A percentile compares a stretch with the other conserved stretches of the same genome.
These are phyloP conservation scores for Geotrichum histeridarum DNA, from an alignment of 1,139 yeast species.

Conservation along the genomic window DNA sequence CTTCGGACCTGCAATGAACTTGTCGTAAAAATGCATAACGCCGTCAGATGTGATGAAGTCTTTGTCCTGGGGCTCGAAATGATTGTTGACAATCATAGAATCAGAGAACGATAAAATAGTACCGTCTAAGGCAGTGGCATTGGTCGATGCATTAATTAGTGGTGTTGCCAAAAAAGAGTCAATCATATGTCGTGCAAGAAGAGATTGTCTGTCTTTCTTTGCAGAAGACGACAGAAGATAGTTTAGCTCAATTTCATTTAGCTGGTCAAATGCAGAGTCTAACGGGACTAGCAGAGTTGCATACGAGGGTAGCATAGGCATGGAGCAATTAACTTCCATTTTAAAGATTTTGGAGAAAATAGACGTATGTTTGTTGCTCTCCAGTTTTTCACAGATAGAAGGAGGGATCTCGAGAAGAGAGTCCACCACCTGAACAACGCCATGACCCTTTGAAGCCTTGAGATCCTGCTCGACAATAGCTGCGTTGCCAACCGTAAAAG, in stretches of 20 bases:
- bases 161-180: conserved; percentile 23
- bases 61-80: conserved; percentile 35
- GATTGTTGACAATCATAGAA: conserved; percentile 25
- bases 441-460: conserved; percentile 61
- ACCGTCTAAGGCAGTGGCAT: conserved; percentile 28
- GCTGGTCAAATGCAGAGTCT: conserved; percentile 39
- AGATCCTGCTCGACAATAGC: conserved; percentile 60
- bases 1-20: conserved; percentile 26
- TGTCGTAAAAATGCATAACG: conserved; percentile 53
- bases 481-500: conserved; percentile 39
- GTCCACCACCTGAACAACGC: conserved; percentile 71
- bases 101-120: conserved; percentile 22
- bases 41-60: conserved; percentile 56
- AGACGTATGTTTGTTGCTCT: conserved; percentile 24
- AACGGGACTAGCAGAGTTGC: conserved; percentile 46
- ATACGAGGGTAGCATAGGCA: conserved; percentile 17
- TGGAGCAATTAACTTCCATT: conserved; percentile 26
- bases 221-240: conserved; percentile 44
- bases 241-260: conserved; percentile 44
- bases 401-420: conserved; percentile 45
- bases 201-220: conserved; percentile 34
- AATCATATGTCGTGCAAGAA: conserved; percentile 40
- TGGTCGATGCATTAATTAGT: conserved; percentile 32
- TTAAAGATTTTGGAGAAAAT: conserved; percentile 28
- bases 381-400: conserved; percentile 42